These are phyloP conservation scores for Knufia fluminis DNA, from an alignment of 2,329 filamentous ascomycete species.

Conservation along the genomic window DNA sequence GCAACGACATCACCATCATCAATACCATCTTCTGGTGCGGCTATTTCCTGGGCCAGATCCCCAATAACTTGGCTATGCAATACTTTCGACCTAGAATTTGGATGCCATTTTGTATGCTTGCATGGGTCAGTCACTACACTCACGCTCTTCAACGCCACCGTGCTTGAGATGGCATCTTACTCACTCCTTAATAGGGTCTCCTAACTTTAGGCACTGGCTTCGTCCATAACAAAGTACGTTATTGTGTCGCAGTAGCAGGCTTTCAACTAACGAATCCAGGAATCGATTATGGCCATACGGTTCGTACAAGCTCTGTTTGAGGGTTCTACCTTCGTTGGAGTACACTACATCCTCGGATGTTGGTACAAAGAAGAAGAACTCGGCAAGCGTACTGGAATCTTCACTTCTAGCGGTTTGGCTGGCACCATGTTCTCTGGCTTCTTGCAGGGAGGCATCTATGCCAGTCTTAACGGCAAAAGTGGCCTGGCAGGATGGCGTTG, in stretches of 20 bases:
- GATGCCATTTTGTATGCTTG: too few relatives aligned
- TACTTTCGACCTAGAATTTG: too few relatives aligned
- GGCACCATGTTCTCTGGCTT: constrained; percentile 32
- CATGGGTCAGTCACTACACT: too few relatives aligned
- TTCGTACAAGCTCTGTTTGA: constrained; percentile 29
- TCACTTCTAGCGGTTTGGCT: constrained; percentile 28
- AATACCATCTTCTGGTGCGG: constrained; percentile 31
- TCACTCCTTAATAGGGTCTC: constrained; percentile 26
- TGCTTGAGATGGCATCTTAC: too few relatives aligned
- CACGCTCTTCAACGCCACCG: too few relatives aligned
- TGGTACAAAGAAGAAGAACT: constrained; percentile 37
- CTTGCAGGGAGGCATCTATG: constrained; percentile 29
- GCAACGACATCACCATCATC: constrained; percentile 40
- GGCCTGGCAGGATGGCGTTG: constrained; percentile 26
- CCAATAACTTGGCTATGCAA: too few relatives aligned
- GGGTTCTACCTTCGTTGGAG: constrained; percentile 27
- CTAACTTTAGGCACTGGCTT: too few relatives aligned
- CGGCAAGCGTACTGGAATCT: constrained; percentile 30
- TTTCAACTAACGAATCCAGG: too few relatives aligned
- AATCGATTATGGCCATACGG: too few relatives aligned
- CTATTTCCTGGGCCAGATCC: constrained; percentile 33
- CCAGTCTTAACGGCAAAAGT: constrained; percentile 12
- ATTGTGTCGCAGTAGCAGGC: too few relatives aligned
- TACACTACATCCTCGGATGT: constrained; percentile 25
- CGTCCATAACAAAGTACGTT: too few relatives aligned